Evolutionary conservation across 371 early-diverging fungal genomes (phyloP).

Genomic region (Syncephalastrum racemosum): DNA sequence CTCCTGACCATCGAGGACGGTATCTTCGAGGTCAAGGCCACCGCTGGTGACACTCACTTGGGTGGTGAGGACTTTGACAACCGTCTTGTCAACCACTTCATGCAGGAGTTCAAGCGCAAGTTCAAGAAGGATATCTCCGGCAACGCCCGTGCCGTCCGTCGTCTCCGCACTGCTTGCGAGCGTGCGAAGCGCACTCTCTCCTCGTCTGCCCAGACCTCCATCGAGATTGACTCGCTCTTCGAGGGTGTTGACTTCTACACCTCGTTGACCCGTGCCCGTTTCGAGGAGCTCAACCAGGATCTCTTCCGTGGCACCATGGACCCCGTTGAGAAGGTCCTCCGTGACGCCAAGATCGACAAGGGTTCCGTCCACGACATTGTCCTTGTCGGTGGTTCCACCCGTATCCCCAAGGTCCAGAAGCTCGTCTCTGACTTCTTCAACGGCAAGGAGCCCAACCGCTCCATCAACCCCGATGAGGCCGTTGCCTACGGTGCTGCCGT

Average conservation of each 20-base stretch:
- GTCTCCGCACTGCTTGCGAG: conserved; percentile 93
- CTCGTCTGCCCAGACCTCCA: conserved; percentile 76
- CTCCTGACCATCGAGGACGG: conserved; percentile 93
- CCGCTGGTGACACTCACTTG: conserved; percentile 97
- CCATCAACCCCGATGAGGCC: conserved; percentile 94
- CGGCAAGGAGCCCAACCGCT: conserved; percentile 82
- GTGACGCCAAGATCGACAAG: conserved; percentile 94
- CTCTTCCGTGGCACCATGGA: conserved; percentile 81
- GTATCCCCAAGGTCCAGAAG: conserved; percentile 99
- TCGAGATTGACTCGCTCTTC: conserved; percentile 89
- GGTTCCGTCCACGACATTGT: conserved; percentile 92
- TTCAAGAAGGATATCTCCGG: conserved; percentile 73
- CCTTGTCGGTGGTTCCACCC: conserved; percentile 99
- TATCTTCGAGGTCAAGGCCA: conserved; percentile 94
- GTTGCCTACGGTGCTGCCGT: conserved; percentile 97
- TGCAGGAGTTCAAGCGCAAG: conserved; percentile 85
- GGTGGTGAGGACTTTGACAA: conserved; percentile 99
- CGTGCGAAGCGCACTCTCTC: conserved; percentile 96
- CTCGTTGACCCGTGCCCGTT: conserved; percentile 90
- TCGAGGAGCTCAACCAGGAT: conserved; percentile 91
- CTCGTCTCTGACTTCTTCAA: conserved; percentile 93
- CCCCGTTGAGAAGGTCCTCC: conserved; percentile 79
- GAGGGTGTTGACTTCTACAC: conserved; percentile 87
- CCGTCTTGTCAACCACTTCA: conserved; percentile 77
- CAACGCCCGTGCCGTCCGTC: conserved; percentile 87